Evolutionary conservation across 108 stramenopile genomes (phyloP).

Genomic region (Fistulifera solaris): DNA sequence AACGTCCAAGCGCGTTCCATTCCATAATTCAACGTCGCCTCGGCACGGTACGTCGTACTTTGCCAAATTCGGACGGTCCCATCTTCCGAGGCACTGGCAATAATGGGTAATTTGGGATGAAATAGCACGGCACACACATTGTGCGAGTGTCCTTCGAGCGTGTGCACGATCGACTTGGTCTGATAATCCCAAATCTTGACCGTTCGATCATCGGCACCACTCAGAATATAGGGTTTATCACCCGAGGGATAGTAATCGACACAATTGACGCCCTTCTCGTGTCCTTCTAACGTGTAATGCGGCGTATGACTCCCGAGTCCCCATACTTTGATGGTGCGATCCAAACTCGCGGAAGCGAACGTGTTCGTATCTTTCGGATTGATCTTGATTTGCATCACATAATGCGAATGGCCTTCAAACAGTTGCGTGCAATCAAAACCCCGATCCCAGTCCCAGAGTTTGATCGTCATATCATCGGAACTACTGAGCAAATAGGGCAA

Average conservation of each 20-base stretch:
- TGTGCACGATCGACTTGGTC: slow-evolving; percentile 91
- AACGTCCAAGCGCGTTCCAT: slow-evolving; percentile 98
- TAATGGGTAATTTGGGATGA: slow-evolving; percentile 97
- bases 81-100: slow-evolving; percentile 95
- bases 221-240: slow-evolving; percentile 97
- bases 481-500: slow-evolving; percentile 84
- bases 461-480: slow-evolving; percentile 97
- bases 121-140: slow-evolving; percentile 97
- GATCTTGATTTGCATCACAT: slow-evolving; percentile 99
- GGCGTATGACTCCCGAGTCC: slow-evolving; percentile 81
- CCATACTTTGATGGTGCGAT: slow-evolving; percentile 97
- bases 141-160: slow-evolving; percentile 95
- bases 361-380: slow-evolving; percentile 99
- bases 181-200: slow-evolving; percentile 97
- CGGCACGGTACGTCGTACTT: slow-evolving; percentile 94
- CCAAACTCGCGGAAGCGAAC: slow-evolving; percentile 95
- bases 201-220: slow-evolving; percentile 95
- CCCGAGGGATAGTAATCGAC: slow-evolving; percentile 99
- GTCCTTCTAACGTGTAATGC: slow-evolving; percentile 97
- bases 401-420: slow-evolving; percentile 98
- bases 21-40: slow-evolving; percentile 98
- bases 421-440: slow-evolving; percentile 89
- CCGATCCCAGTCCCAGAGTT: slow-evolving; percentile 98
- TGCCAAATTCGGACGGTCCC: slow-evolving; percentile 99
- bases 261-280: slow-evolving; percentile 97